These are phyloP conservation scores for Corymbia calophylla DNA, from an alignment of 441 rosid species.

Conservation along the genomic window DNA sequence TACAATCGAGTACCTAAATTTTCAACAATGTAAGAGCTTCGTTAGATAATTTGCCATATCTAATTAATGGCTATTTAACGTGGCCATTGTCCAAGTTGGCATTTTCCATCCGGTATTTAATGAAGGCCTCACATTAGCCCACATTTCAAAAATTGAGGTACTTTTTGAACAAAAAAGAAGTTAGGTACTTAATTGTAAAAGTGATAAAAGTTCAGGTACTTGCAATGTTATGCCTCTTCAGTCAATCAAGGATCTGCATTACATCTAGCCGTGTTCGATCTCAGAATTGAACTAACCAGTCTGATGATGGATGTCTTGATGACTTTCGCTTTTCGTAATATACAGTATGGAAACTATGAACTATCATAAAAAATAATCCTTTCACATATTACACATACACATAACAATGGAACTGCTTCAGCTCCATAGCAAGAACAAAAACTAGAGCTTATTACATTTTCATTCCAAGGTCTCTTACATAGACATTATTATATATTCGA, in stretches of 20 bases:
- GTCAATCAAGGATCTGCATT: not conserved
- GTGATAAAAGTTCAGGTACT: not conserved
- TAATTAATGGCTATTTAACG: too few relatives aligned
- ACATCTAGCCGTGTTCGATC: not conserved
- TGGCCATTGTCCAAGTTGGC: too few relatives aligned
- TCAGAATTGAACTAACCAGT: not conserved
- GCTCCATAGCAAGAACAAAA: conserved; percentile 3
- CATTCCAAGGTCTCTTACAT: not conserved
- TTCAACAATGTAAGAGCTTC: not conserved
- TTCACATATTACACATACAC: not conserved
- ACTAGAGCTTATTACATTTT: not conserved
- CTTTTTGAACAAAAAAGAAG: too few relatives aligned
- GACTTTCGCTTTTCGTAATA: not conserved
- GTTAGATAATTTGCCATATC: not conserved
- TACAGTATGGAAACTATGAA: not conserved
- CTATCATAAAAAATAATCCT: not conserved
- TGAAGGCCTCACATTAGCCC: too few relatives aligned
- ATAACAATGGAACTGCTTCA: conserved; percentile 6
- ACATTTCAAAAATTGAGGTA: too few relatives aligned
- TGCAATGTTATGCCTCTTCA: not conserved
- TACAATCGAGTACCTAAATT: not conserved
- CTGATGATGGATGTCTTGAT: not conserved
- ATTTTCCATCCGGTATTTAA: too few relatives aligned
- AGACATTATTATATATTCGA: not conserved
- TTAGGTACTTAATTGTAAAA: not conserved